Base-by-base conservation (phyloP, 768 basidiomycete genomes). In the Sarcodon sp. region DNA sequence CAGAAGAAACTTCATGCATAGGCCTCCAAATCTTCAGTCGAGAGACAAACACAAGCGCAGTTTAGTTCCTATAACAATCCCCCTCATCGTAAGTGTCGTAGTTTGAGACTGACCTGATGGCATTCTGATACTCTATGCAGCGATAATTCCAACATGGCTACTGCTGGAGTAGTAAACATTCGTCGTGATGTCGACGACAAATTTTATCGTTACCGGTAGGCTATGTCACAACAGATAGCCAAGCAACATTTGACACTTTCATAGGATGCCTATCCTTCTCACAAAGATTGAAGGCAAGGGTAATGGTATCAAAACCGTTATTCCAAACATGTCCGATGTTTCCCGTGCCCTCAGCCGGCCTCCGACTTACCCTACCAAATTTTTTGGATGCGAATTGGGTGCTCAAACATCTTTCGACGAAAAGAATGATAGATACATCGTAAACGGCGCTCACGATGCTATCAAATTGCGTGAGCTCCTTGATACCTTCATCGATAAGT, bases 231-330 rank as follows among this genome's bases (percentile, higher is more conserved):
- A 6, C 27, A 33, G 18, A 8, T 27, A 18, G 21, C 5, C 6
- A 7, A 46, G 16, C 13, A 15, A 43, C 18, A 33, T 33, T 12
- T 6, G 37, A 16, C 34, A 34, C 31, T 11, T 39, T n/a, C 27
- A 27, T 45, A 93, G 90, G 54, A 99, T 99, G 96, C 96, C 96
- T 48, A 63, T 92, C 50, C 78, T 99, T 53, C 75, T 79, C 54
- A 94, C 87, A 53, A 98, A 98, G 72, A 92, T 98, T 34, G 96
- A 99, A 69, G 96, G 96, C 59, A 93, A 92, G 66, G 96, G 96
- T 51, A 99, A 99, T 64, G 96, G 96, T 59, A 98, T 99, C 69
- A 99, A 99, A 72, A 99, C 96, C 43, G 93, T 99, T 61, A 69
- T 97, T 47, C 93, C 93, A 15, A 99, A 99, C 69, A 97, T 99